A percentile compares a stretch with the other conserved stretches of the same genome.
Evolutionary conservation across 2,329 filamentous ascomycete genomes (phyloP).

Genomic region (Phaeoacremonium minimum): DNA sequence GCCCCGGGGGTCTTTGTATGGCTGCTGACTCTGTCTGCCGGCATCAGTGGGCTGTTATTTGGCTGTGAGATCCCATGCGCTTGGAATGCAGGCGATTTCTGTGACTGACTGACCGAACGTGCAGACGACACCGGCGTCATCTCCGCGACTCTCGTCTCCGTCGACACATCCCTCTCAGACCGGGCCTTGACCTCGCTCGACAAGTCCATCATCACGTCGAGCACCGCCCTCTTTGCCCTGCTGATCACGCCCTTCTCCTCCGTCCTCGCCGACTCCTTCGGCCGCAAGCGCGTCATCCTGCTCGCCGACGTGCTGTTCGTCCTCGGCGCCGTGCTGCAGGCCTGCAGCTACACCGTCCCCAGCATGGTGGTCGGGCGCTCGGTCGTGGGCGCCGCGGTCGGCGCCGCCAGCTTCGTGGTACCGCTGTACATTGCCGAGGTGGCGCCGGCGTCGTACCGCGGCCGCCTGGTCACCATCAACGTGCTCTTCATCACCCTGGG

Average conservation of each 20-base stretch:
- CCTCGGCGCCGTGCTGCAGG: constrained; percentile 62
- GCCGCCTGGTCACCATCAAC: constrained; percentile 76
- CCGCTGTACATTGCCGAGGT: constrained; percentile 88
- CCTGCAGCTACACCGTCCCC: constrained; percentile 50
- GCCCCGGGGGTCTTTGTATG: constrained; percentile 51
- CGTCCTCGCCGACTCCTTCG: constrained; percentile 56
- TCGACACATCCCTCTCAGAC: constrained; percentile 53
- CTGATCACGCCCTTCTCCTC: constrained; percentile 61
- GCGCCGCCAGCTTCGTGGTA: constrained; percentile 75
- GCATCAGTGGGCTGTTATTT: constrained; percentile 64
- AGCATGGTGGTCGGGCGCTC: constrained; percentile 65
- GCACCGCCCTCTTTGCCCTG: constrained; percentile 63
- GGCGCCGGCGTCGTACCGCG: constrained; percentile 70
- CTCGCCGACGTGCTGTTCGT: constrained; percentile 65
- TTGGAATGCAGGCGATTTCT: too few relatives aligned
- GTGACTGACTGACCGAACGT: too few relatives aligned
- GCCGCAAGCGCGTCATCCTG: constrained; percentile 59
- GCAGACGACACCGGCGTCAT: constrained; percentile 66
- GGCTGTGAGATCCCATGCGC: constrained; percentile 57
- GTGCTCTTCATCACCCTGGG: constrained; percentile 82
- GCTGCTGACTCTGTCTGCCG: constrained; percentile 59
- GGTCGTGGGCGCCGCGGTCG: constrained; percentile 69
- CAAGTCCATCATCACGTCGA: constrained; percentile 68
- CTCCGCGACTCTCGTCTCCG: constrained; percentile 62
- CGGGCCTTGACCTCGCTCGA: constrained; percentile 57